These are phyloP conservation scores for Phyllosticta capitalensis DNA, from an alignment of 2,329 filamentous ascomycete genomes.

Conservation along the genomic window DNA sequence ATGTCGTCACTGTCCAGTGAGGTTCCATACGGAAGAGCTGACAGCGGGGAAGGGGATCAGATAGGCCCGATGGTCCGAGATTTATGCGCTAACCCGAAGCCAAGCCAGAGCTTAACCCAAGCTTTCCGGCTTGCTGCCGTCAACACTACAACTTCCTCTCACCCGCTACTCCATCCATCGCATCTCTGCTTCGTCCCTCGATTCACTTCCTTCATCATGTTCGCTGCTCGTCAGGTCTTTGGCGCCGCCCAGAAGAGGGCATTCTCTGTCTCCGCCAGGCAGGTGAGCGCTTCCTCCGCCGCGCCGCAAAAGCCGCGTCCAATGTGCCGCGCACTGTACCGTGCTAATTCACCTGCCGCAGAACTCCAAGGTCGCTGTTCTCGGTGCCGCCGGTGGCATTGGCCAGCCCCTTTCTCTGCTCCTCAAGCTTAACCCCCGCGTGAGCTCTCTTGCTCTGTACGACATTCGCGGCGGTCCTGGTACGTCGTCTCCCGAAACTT, in stretches of 20 bases:
- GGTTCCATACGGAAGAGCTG: not conserved
- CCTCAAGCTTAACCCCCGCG: slow-evolving; percentile 95
- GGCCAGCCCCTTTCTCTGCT: slow-evolving; percentile 96
- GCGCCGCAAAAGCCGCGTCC: slow-evolving; percentile 12
- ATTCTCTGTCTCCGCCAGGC: slow-evolving; percentile 43
- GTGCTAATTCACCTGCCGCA: slow-evolving; percentile 31
- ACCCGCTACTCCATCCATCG: slow-evolving; percentile 15
- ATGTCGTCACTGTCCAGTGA: not conserved
- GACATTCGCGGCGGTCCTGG: slow-evolving; percentile 92
- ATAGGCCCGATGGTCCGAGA: slow-evolving; percentile 3
- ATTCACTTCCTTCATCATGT: slow-evolving; percentile 50
- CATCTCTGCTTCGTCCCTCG: slow-evolving; percentile 16
- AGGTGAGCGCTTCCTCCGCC: slow-evolving; percentile 30
- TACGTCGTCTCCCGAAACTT: slow-evolving; percentile 42
- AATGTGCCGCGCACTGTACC: not conserved
- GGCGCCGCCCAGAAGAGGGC: slow-evolving; percentile 42
- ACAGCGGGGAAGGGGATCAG: not conserved
- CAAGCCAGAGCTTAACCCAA: slow-evolving; percentile 7
- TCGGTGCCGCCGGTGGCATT: slow-evolving; percentile 95
- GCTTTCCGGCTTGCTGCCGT: slow-evolving; percentile 1
- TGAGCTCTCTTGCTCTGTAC: slow-evolving; percentile 90
- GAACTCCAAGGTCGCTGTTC: slow-evolving; percentile 95
- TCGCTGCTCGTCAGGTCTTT: slow-evolving; percentile 50
- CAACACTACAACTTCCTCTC: slow-evolving; percentile 11
- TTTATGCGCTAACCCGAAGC: slow-evolving; percentile 2